Percentiles rank a stretch among this genome's conserved stretches.
Evolutionary conservation across 148 eudicot genomes (phyloP).

Genomic region (Fallopia convolvulus): DNA sequence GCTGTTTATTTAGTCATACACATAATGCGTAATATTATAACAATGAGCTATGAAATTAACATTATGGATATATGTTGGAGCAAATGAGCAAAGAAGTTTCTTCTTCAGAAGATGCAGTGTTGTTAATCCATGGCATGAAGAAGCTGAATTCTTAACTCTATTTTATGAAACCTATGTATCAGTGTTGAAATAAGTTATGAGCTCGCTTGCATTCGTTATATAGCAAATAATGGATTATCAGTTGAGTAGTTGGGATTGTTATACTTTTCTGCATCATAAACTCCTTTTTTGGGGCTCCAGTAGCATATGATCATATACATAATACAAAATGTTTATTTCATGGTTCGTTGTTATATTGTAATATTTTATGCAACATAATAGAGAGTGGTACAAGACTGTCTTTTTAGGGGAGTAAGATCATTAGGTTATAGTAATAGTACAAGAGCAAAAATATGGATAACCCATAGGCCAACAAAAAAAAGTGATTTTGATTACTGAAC

Average conservation of each 20-base stretch:
- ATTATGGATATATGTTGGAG: slow-evolving; percentile 66
- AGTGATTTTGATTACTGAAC: not conserved
- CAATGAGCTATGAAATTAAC: too few relatives aligned
- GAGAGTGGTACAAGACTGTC: not conserved
- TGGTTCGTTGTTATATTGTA: not conserved
- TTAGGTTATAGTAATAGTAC: not conserved
- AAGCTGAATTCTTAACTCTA: slow-evolving; percentile 34
- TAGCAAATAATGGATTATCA: not conserved
- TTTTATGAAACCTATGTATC: not conserved
- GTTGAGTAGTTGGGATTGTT: not conserved
- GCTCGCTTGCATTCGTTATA: not conserved
- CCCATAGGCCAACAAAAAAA: not conserved
- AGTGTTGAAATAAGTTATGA: not conserved
- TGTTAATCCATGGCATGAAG: slow-evolving; percentile 80
- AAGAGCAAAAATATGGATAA: not conserved
- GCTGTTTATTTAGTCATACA: too few relatives aligned
- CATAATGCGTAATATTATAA: too few relatives aligned
- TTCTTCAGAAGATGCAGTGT: slow-evolving; percentile 85
- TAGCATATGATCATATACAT: not conserved
- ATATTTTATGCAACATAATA: not conserved
- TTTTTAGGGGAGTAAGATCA: not conserved
- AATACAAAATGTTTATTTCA: not conserved
- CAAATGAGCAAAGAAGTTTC: slow-evolving; percentile 80
- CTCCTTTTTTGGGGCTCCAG: not conserved
- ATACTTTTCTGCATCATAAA: not conserved